Percentiles rank a stretch among this genome's conserved stretches.
These are phyloP conservation scores for Saccharomyces hybrid DNA, from an alignment of 1,139 yeast genomes.

Conservation along the genomic window DNA sequence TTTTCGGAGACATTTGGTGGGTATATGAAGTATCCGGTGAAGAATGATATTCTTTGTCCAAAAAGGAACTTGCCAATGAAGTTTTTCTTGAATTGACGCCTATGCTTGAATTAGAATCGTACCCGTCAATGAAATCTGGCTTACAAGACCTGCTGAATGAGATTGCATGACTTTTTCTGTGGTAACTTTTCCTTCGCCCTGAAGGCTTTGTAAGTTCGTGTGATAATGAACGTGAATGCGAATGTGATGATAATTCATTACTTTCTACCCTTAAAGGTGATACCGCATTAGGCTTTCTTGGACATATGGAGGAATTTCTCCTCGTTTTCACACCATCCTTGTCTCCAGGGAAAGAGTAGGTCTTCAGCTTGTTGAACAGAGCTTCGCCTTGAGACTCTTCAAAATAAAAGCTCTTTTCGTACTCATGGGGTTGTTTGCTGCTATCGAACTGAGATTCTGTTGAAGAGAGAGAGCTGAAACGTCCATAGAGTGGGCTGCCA, in stretches of 20 bases:
- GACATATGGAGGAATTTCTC: conserved; percentile 4
- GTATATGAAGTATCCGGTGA: conserved; percentile 5
- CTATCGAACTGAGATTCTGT: not conserved
- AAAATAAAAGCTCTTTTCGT: conserved; percentile 2
- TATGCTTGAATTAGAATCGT: not conserved
- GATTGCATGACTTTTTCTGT: conserved; percentile 9
- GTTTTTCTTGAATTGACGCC: conserved; percentile 5
- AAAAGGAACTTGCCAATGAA: conserved; percentile 1
- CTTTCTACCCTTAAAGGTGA: not conserved
- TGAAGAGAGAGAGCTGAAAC: conserved; percentile 1
- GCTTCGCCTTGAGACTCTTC: conserved; percentile 10
- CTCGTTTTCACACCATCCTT: not conserved
- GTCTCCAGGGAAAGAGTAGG: conserved; percentile 3
- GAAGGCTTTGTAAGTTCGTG: not conserved
- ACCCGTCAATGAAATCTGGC: not conserved
- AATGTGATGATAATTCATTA: not conserved
- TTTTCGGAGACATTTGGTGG: conserved; percentile 13
- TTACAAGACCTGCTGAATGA: conserved; percentile 6
- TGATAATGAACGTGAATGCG: not conserved
- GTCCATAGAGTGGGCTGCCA: not conserved
- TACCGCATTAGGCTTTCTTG: not conserved
- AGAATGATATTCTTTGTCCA: not conserved
- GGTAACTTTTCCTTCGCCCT: not conserved
- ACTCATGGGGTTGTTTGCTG: not conserved
- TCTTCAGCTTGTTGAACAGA: conserved; percentile 8